Evolutionary conservation across 306 rosid genomes (phyloP).

Genomic region (Prunus padus): DNA sequence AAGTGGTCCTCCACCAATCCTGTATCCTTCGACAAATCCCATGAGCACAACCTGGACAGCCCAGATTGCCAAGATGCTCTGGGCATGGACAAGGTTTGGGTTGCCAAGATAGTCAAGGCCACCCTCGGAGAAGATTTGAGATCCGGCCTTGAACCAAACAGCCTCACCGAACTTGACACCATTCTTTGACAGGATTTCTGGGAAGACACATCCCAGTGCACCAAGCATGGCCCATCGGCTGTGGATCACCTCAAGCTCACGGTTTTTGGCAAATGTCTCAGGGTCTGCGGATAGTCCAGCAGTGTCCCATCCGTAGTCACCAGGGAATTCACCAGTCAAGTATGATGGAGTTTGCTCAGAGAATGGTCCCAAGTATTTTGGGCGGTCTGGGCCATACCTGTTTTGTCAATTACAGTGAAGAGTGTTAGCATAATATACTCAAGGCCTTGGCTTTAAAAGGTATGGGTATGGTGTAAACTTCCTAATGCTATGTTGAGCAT

Average conservation of each 20-base stretch:
- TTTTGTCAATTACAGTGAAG: conserved; percentile 6
- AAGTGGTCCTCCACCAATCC: conserved; percentile 96
- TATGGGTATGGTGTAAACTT: not conserved
- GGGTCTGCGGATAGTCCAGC: conserved; percentile 98
- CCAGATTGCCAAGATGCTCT: conserved; percentile 97
- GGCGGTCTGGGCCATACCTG: conserved; percentile 97
- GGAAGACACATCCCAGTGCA: conserved; percentile 81
- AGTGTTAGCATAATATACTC: not conserved
- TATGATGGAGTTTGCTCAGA: conserved; percentile 94
- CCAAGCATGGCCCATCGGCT: conserved; percentile 95
- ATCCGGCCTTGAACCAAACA: conserved; percentile 95
- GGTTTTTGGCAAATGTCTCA: conserved; percentile 87
- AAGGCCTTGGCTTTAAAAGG: not conserved
- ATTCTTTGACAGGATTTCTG: conserved; percentile 75
- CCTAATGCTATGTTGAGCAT: not conserved
- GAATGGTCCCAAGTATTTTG: conserved; percentile 96
- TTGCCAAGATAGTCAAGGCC: conserved; percentile 95
- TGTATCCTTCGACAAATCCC: conserved; percentile 92
- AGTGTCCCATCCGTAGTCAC: conserved; percentile 99
- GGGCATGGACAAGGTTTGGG: conserved; percentile 91
- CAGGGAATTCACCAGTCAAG: conserved; percentile 89
- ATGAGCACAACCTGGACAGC: conserved; percentile 88
- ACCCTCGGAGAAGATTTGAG: conserved; percentile 93
- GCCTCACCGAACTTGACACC: conserved; percentile 94
- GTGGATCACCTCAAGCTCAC: conserved; percentile 95